A percentile compares a stretch with the other conserved stretches of the same genome.
Conservation (phyloP, 225 moss, liverwort and hornwort genomes). For the Sphagnum tenellum region DNA sequence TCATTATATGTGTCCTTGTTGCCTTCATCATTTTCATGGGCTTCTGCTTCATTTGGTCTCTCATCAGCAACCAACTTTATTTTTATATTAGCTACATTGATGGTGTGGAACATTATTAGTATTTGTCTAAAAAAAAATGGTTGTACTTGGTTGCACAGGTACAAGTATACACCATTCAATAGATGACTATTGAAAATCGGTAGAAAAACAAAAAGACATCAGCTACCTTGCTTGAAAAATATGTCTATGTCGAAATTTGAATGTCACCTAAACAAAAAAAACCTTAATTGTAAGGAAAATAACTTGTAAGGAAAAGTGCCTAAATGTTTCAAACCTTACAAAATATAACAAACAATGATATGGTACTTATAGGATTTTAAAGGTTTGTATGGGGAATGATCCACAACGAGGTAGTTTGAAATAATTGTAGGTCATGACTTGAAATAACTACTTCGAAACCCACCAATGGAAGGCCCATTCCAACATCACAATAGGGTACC, state of each 20-base stretch:
- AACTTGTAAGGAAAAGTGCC: too few species aligned
- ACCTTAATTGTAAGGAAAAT: too few species aligned
- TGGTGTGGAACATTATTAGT: background rate
- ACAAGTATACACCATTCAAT: slow-evolving; percentile 3
- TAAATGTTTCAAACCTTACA: background rate
- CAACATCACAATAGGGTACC: slow-evolving; percentile 16
- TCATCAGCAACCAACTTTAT: too few species aligned
- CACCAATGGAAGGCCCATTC: slow-evolving; percentile 83
- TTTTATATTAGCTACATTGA: too few species aligned
- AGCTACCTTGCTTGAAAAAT: too few species aligned
- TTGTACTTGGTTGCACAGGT: slow-evolving; percentile 30
- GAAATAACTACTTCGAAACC: slow-evolving; percentile 94
- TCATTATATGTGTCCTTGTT: too few species aligned
- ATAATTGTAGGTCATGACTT: slow-evolving; percentile 91
- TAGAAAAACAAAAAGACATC: too few species aligned
- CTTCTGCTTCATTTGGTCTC: too few species aligned
- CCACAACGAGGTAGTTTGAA: slow-evolving; percentile 54
- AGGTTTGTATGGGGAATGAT: slow-evolving; percentile 69
- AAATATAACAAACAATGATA: slow-evolving; percentile 1
- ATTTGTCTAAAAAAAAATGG: slow-evolving; percentile 58
- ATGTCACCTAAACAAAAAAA: too few species aligned
- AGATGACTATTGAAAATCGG: background rate
- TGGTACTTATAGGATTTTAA: slow-evolving; percentile 41
- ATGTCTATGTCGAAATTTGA: too few species aligned
- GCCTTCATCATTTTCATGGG: too few species aligned